Base-by-base conservation (phyloP, 306 rosid species). In the Cicer chorassanicum region DNA sequence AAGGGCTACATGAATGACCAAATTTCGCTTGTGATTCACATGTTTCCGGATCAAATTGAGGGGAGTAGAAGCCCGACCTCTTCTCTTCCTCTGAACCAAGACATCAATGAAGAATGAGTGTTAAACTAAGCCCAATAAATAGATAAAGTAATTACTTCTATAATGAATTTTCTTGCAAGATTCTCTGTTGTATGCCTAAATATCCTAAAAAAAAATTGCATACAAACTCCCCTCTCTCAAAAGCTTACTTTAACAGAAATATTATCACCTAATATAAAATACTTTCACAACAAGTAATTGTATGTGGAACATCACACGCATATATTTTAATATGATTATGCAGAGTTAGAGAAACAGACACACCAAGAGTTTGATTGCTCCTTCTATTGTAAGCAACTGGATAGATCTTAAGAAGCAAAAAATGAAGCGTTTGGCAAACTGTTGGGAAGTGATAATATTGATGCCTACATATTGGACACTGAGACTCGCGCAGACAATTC, bases 381-480 rank as follows among this genome's bases (percentile, higher is more conserved):
- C 98, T 80, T 81, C 69, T 80, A 82, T 83, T 87, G 87, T 84
- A 91, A 15, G 91, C 82, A 49, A 73, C 41, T 2, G 94, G 89
- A 83, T 84, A 89, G 67, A 82, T 46, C 89, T 88, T 91, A 77
- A 82, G 70, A 65, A 93, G 92, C 88, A 91, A 68, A 84, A 84
- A 68, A 86, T 93, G 96, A 75, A 93, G 92, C 87, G 86, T 53
- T 80, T 81, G 85, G 80, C 97, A 93, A 61, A 93, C 74, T 39
- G 85, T 79, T 42, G 98, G 97, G 80, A 93, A 91, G 87, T 91
- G 88, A 80, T 70, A 66, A 74, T 89, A 93, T 9, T 89, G 83
- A 79, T 84, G 56, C 85, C 98, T 75, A 82, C 98, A 93, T 21
- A 82, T 72, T 50, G 97, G 96, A 81, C 98, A 93, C 68, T 75